Conservation (phyloP, 805 yeast genomes). For the Maudiozyma turicensis region DNA sequence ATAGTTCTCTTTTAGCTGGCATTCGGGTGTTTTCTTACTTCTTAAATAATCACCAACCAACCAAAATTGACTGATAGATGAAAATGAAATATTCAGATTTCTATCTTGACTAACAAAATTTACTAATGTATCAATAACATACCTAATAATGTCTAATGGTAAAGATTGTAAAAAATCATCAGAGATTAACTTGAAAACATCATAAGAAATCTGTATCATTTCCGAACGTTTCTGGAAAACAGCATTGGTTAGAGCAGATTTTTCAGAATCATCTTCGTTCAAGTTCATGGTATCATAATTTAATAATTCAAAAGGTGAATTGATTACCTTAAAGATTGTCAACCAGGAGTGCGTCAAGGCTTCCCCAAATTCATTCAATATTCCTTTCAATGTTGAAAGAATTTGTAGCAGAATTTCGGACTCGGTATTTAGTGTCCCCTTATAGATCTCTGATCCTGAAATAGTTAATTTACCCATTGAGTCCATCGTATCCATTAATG, state of each 20-base stretch:
- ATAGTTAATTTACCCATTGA: constrained; percentile 30
- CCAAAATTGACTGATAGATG: constrained; percentile 91
- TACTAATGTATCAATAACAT: constrained; percentile 60
- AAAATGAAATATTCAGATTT: constrained; percentile 82
- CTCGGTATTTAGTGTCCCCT: constrained; percentile 40
- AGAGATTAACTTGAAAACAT: constrained; percentile 69
- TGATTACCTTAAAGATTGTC: constrained; percentile 48
- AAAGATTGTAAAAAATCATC: constrained; percentile 74
- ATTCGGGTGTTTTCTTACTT: constrained; percentile 7
- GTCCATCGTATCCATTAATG: constrained; percentile 38
- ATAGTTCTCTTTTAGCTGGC: neutral
- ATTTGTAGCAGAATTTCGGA: constrained; percentile 56
- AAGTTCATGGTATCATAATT: constrained; percentile 15
- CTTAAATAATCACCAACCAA: constrained; percentile 69
- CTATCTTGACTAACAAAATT: constrained; percentile 60
- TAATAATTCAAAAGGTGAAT: constrained; percentile 46
- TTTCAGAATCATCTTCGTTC: constrained; percentile 21
- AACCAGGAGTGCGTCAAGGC: constrained; percentile 61
- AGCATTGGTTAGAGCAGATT: constrained; percentile 24
- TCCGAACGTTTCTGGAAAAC: constrained; percentile 40
- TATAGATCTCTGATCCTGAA: constrained; percentile 27
- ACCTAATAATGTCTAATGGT: constrained; percentile 54
- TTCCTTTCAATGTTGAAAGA: constrained; percentile 53
- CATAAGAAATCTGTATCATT: constrained; percentile 59
- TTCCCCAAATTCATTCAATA: constrained; percentile 73